Base-by-base conservation (phyloP, 495 filamentous ascomycete genomes). In the Hapsidospora chrysogenum region DNA sequence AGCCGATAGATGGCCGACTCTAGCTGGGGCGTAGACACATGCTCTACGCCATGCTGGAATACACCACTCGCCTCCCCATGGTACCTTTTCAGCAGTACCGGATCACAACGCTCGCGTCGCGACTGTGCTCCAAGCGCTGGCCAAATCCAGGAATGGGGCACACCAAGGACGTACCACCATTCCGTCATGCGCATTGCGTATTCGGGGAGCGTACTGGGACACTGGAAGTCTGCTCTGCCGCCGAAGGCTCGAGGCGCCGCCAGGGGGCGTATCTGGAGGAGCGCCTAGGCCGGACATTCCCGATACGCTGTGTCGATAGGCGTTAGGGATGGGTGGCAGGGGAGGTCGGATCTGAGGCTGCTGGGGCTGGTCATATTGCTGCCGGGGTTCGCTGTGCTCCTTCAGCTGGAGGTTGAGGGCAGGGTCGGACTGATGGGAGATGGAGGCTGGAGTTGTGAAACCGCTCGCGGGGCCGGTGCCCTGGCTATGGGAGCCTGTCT, bases 181-280 rank as follows among this genome's bases (percentile, higher is more conserved):
- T 94, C 83, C 14, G 71, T 63, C 15, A 92, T 61, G 17, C 6
- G 23, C 23, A 26, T 82, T 89, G 9, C 75, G 51, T 14, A 94
- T 68, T 36, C 72, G 66, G 9, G 85, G 85, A 17, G 81, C 79
- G 54, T 80, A 85, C 31, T 76, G 73, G 14, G 85, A 92, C 8
- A 71, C 66, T 2, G 69, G 69, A 35, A 66, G 54, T 33, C n/a
- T n/a, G n/a, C 63, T 60, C 32, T 71, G 60, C 22, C 60, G 58
- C 52, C 56, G 35, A 50, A 57, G 63, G 22, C 64, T 60, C 46
- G 68, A 50, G 16, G n/a, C n/a, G n/a, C n/a, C n/a, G n/a, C n/a
- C n/a, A n/a, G n/a, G n/a, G n/a, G n/a, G n/a, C n/a, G n/a, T n/a
- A n/a, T n/a, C n/a, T n/a, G n/a, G n/a, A n/a, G 78, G 74, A 2